A percentile compares a stretch with the other conserved stretches of the same genome.
These are phyloP conservation scores for Amoeboaphelidium protococcarum DNA, from an alignment of 371 early-diverging fungal species.

Conservation along the genomic window DNA sequence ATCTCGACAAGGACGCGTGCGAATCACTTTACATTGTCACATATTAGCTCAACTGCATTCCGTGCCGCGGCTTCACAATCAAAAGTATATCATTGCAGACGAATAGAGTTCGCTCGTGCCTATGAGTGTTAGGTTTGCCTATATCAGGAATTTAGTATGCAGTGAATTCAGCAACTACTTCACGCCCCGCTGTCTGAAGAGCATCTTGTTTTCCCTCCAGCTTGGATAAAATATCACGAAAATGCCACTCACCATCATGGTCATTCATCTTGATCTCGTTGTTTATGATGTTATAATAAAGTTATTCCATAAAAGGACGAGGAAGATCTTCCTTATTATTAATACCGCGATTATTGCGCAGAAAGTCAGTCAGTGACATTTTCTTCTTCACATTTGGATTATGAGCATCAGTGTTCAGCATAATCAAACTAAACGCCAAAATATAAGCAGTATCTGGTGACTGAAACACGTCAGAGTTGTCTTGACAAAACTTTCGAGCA, in stretches of 20 bases:
- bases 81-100: constrained; percentile 9
- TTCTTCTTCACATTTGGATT: constrained; percentile 6
- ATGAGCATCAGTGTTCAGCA: constrained; percentile 9
- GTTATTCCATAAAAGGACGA: background rate
- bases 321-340: constrained; percentile 3
- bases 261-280: constrained; percentile 5
- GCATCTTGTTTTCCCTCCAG: background rate
- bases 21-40: no score
- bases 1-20: background rate
- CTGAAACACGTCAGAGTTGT: constrained; percentile 1
- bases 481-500: constrained; percentile 1
- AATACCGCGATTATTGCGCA: constrained; percentile 7
- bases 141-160: background rate
- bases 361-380: constrained; percentile 5
- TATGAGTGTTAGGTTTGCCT: background rate
- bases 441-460: constrained; percentile 4
- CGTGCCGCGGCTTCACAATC: constrained; percentile 1
- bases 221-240: no score
- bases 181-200: background rate
- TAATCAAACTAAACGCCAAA: constrained; percentile 5
- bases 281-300: constrained; percentile 2
- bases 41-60: no score
- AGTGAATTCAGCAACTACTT: background rate
- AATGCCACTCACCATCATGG: constrained; percentile 1
- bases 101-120: constrained; percentile 1